phyloP scores from a whole-genome alignment of 2,329 filamentous ascomycete species.

The Coniella vitis region DNA sequence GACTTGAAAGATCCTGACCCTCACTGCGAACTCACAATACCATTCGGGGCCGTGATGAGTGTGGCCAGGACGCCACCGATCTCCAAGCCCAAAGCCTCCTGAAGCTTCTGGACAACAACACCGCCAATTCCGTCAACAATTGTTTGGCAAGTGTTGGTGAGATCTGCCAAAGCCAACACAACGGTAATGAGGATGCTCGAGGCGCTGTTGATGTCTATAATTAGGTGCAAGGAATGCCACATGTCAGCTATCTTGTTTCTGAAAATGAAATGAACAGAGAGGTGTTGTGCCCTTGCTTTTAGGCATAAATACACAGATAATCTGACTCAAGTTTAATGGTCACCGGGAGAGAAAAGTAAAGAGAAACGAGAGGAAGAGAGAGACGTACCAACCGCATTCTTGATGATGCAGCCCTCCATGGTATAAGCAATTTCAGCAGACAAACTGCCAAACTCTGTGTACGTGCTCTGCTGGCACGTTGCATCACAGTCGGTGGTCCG shows the following conservation, averaged over 20 bases:
- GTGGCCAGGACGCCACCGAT: background rate
- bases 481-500: background rate
- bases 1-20: background rate
- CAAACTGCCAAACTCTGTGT: background rate
- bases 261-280: background rate
- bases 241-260: background rate
- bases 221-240: background rate
- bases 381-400: slow-evolving; percentile 1
- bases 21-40: background rate
- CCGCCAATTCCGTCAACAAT: background rate
- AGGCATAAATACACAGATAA: too few relatives aligned
- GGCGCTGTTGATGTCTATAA: background rate
- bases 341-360: background rate
- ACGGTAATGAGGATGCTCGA: background rate
- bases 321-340: too few relatives aligned
- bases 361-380: background rate
- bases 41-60: background rate
- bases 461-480: background rate
- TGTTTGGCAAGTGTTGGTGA: background rate
- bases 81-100: background rate
- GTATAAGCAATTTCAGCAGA: slow-evolving; percentile 1
- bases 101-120: background rate
- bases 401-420: background rate
- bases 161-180: background rate
- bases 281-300: too few relatives aligned